These are phyloP conservation scores for Coccomyxa subellipsoidea DNA, from an alignment of 163 green algal genomes.

Conservation along the genomic window DNA sequence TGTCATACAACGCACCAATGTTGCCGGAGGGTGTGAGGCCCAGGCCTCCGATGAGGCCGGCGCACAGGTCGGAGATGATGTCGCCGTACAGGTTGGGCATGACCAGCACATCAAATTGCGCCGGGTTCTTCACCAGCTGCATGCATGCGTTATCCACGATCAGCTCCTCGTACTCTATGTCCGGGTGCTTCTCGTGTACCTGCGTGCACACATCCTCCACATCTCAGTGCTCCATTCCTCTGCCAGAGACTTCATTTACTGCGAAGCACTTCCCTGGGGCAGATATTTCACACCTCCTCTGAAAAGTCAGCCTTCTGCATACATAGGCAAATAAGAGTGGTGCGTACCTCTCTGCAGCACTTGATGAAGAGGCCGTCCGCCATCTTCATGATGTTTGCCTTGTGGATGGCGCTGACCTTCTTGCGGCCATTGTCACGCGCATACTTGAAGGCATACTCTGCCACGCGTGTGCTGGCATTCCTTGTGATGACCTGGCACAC, in stretches of 20 bases:
- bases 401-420: conserved; percentile 60
- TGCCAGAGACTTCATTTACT: neutral
- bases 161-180: conserved; percentile 94
- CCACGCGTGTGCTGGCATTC: conserved; percentile 82
- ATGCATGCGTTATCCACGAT: conserved; percentile 99
- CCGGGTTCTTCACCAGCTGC: conserved; percentile 81
- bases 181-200: conserved; percentile 67
- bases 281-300: neutral
- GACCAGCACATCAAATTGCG: conserved; percentile 92
- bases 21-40: conserved; percentile 91
- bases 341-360: conserved; percentile 64
- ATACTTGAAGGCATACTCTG: conserved; percentile 94
- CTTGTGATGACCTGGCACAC: conserved; percentile 86
- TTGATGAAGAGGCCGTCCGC: conserved; percentile 92
- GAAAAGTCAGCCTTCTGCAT: too few relatives aligned
- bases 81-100: conserved; percentile 51
- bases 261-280: neutral
- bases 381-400: conserved; percentile 97
- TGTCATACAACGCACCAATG: conserved; percentile 61
- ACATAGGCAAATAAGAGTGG: too few relatives aligned
- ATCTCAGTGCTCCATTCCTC: too few relatives aligned
- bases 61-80: conserved; percentile 96
- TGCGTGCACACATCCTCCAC: neutral
- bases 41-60: conserved; percentile 93
- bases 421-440: conserved; percentile 75